Evolutionary conservation across 352 stramenopile genomes (phyloP).

Genomic region (Pythium aphanidermatum): DNA sequence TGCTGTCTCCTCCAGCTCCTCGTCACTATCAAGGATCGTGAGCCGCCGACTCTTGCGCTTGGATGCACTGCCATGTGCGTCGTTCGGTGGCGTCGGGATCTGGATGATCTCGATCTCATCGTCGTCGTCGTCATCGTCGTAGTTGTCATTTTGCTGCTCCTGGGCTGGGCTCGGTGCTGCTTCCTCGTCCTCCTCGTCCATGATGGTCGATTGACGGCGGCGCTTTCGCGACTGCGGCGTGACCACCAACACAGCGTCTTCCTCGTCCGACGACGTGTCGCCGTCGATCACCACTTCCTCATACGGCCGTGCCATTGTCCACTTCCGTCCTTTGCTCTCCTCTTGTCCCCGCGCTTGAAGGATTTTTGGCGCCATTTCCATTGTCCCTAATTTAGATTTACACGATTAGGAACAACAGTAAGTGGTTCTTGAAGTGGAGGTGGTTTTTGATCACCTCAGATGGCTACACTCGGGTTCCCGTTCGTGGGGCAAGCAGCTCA

Average conservation of each 20-base stretch:
- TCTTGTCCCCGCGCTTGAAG: too few species aligned
- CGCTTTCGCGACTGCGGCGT: slow-evolving; percentile 59
- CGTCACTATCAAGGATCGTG: slow-evolving; percentile 54
- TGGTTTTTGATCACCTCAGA: neutral
- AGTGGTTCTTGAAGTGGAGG: slow-evolving; percentile 6
- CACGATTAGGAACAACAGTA: too few species aligned
- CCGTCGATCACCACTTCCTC: slow-evolving; percentile 73
- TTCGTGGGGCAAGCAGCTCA: too few species aligned
- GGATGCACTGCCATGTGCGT: too few species aligned
- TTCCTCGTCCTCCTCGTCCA: slow-evolving; percentile 53
- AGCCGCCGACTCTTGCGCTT: slow-evolving; percentile 22
- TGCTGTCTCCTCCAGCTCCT: too few species aligned
- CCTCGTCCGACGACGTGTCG: slow-evolving; percentile 42
- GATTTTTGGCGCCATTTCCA: slow-evolving; percentile 14
- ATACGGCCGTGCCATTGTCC: slow-evolving; percentile 12
- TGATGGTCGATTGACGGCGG: slow-evolving; percentile 41
- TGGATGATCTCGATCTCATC: slow-evolving; percentile 55
- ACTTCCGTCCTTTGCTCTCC: too few species aligned
- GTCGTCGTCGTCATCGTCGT: slow-evolving; percentile 34
- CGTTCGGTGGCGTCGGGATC: slow-evolving; percentile 20
- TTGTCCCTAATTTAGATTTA: neutral
- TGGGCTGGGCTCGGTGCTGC: neutral
- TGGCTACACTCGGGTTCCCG: neutral
- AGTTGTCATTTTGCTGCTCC: slow-evolving; percentile 5
- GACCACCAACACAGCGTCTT: slow-evolving; percentile 50